Base-by-base conservation (phyloP, 2,329 filamentous ascomycete species). In the Pestalotiopsis sp. region DNA sequence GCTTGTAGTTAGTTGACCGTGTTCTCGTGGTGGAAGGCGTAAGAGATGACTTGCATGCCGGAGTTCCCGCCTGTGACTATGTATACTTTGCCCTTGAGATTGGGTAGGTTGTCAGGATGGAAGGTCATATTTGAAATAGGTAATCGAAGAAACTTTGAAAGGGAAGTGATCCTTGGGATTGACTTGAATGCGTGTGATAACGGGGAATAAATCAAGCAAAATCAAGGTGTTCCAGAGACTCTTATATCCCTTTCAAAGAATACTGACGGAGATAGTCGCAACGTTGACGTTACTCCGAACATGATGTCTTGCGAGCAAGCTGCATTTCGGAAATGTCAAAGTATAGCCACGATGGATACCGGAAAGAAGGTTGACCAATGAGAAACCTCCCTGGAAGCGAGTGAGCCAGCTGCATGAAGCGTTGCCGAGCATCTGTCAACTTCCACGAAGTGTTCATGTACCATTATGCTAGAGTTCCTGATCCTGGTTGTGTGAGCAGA, bases 11-110 rank as follows among this genome's bases (percentile, higher is more conserved):
- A 26, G 26, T 26, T 26, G 38, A 68, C 69, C 65, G 10, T 55
- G 59, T 3, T 26, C 66, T 69, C 22, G 17, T 64, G 57, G 20
- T 52, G 55, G 66, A 65, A 68, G 11, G 61, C 22, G 70, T 64
- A 68, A 44, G 66, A 61, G n/a, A 70, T 65, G 30, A 77, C 79
- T 72, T 72, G 81, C 81, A 83, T 81, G 72, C 82, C 82, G 11
- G 81, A 77, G 67, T 83, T 83, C 0, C 81, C 81, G 55, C 81
- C 82, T 14, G 82, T 84, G 68, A 84, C 80, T 60, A 84, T 75
- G 66, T 77, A 83, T 14, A 83, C 78, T 72, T 80, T 82, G 26
- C 79, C 81, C 35, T 71, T 70, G 60, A 85, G 80, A 68, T 80
- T 72, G 9, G 82, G 81, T n/a, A 84, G 78, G 64, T 74, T 75